Percentiles rank a stretch among this genome's conserved stretches.
These are phyloP conservation scores for Sarcodon aspratus DNA, from an alignment of 768 basidiomycete species.

Conservation along the genomic window DNA sequence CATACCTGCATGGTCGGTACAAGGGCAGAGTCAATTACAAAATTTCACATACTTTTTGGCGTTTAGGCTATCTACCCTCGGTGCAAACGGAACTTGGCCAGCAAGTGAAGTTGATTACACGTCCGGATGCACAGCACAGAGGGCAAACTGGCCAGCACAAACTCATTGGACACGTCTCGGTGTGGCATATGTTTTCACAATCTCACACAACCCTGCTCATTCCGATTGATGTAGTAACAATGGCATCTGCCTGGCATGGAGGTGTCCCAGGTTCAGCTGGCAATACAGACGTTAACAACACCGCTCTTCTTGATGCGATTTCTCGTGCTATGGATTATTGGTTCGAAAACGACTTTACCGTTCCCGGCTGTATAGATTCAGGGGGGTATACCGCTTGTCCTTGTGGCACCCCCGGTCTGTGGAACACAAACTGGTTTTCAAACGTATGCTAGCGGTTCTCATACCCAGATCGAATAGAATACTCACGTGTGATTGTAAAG, in stretches of 20 bases:
- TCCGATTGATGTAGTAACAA: slow-evolving; percentile 24
- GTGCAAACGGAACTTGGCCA: slow-evolving; percentile 36
- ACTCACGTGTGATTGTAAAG: slow-evolving; percentile 15
- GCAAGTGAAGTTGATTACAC: slow-evolving; percentile 47
- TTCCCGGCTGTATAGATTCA: slow-evolving; percentile 37
- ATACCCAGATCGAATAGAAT: not conserved
- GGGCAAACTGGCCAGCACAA: slow-evolving; percentile 64
- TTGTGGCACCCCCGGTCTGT: slow-evolving; percentile 37
- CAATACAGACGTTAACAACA: slow-evolving; percentile 28
- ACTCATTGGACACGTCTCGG: slow-evolving; percentile 32
- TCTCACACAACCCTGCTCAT: not conserved
- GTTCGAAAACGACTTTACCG: slow-evolving; percentile 49
- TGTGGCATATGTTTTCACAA: slow-evolving; percentile 2
- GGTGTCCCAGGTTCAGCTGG: slow-evolving; percentile 23
- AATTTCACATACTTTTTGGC: not conserved
- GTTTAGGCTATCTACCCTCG: slow-evolving; percentile 35
- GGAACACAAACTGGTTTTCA: slow-evolving; percentile 60
- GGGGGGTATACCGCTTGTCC: slow-evolving; percentile 45
- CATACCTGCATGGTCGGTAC: slow-evolving; percentile 27
- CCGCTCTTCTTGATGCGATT: slow-evolving; percentile 28
- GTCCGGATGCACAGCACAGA: slow-evolving; percentile 46
- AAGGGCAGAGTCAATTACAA: not conserved
- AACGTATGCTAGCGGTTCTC: slow-evolving; percentile 27
- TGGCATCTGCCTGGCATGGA: slow-evolving; percentile 49
- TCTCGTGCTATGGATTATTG: slow-evolving; percentile 46